phyloP scores from a whole-genome alignment of 2,329 filamentous ascomycete genomes.

The Helotiales sp. region DNA sequence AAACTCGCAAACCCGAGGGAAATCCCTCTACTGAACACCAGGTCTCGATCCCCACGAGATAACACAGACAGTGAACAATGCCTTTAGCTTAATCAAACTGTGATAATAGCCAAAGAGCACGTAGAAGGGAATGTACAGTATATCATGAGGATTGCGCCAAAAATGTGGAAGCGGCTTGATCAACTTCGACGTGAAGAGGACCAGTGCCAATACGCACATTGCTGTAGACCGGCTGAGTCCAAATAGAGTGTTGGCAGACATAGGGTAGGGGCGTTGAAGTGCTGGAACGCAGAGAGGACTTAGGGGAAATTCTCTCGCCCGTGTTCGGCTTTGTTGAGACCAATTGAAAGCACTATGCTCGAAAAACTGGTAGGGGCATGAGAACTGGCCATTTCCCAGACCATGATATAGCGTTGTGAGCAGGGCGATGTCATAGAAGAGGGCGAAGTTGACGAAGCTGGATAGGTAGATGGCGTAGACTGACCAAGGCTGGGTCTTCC shows the following conservation, averaged over 20 bases:
- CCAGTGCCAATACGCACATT: slow-evolving; percentile 13
- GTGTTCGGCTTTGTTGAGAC: background rate
- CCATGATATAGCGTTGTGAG: background rate
- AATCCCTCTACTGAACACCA: background rate
- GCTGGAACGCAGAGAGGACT: background rate
- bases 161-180: slow-evolving; percentile 62
- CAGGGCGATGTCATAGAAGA: slow-evolving; percentile 52
- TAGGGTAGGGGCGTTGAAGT: too few species aligned
- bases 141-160: slow-evolving; percentile 54
- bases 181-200: slow-evolving; percentile 53
- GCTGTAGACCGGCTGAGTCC: background rate
- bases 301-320: background rate
- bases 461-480: slow-evolving; percentile 61
- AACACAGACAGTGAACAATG: slow-evolving; percentile 50
- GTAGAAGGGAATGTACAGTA: slow-evolving; percentile 54
- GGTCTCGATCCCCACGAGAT: slow-evolving; percentile 27
- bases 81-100: slow-evolving; percentile 61
- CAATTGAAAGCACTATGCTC: background rate
- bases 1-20: background rate
- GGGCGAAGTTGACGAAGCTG: slow-evolving; percentile 59
- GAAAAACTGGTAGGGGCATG: slow-evolving; percentile 33
- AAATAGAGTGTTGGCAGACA: background rate
- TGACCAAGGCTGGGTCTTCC: slow-evolving; percentile 54
- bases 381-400: slow-evolving; percentile 30
- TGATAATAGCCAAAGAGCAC: slow-evolving; percentile 63